Conservation (phyloP, 1,139 yeast species). For the Blastobotrys capitulatus region DNA sequence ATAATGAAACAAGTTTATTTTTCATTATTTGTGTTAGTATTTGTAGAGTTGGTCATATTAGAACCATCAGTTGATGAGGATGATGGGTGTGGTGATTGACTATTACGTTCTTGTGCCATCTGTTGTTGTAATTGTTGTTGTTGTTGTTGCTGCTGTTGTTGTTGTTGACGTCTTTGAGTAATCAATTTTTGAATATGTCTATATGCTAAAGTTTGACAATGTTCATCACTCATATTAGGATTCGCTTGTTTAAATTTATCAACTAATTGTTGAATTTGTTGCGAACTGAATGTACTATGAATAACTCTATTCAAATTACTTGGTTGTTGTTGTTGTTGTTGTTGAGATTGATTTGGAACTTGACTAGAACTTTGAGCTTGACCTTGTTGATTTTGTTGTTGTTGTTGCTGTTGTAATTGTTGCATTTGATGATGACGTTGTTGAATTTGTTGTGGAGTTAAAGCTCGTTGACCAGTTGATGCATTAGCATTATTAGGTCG, state of each 20-base stretch:
- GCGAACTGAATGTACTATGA: slow-evolving; percentile 7
- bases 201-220: slow-evolving; percentile 68
- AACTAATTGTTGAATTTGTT: slow-evolving; percentile 37
- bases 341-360: slow-evolving; percentile 15
- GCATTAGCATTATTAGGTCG: slow-evolving; percentile 22
- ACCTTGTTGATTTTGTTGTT: neutral
- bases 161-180: slow-evolving; percentile 28
- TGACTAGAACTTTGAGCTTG: neutral
- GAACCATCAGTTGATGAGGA: too few relatives aligned
- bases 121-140: slow-evolving; percentile 14
- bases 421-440: slow-evolving; percentile 13
- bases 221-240: slow-evolving; percentile 63
- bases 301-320: neutral
- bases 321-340: slow-evolving; percentile 8
- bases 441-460: slow-evolving; percentile 13
- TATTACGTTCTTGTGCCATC: too few relatives aligned
- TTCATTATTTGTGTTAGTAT: neutral
- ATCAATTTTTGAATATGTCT: slow-evolving; percentile 52
- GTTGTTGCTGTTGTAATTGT: neutral
- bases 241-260: slow-evolving; percentile 64
- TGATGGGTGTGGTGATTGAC: too few relatives aligned
- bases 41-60: too few relatives aligned
- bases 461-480: slow-evolving; percentile 12
- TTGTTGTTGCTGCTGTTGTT: slow-evolving; percentile 29
- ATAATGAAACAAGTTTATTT: neutral